phyloP scores from a whole-genome alignment of 148 eudicot genomes.

The Rhododendron vialii region DNA sequence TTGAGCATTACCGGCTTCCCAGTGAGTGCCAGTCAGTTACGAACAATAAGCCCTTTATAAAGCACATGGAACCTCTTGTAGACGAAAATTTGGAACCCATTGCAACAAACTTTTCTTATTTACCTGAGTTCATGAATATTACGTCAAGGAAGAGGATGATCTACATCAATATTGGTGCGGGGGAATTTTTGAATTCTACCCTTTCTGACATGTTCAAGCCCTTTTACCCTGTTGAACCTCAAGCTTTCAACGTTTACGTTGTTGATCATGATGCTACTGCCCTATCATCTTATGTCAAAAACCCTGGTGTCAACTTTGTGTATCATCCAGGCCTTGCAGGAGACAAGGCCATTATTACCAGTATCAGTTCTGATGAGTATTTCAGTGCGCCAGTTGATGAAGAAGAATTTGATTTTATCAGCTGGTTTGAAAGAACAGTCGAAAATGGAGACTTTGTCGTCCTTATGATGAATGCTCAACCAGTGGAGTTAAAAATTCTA shows the following conservation, averaged over 20 bases:
- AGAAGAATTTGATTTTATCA: conserved; percentile 59
- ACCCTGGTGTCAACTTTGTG: conserved; percentile 72
- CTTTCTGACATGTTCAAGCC: conserved; percentile 44
- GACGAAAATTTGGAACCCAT: conserved; percentile 15
- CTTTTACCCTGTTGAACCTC: conserved; percentile 43
- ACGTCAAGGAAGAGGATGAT: conserved; percentile 56
- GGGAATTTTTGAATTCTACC: conserved; percentile 47
- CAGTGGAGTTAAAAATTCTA: conserved; percentile 48
- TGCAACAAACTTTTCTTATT: conserved; percentile 30
- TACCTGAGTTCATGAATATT: conserved; percentile 48
- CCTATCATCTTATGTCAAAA: conserved; percentile 61
- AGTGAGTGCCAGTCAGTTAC: conserved; percentile 49
- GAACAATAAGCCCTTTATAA: conserved; percentile 47
- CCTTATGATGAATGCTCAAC: conserved; percentile 64
- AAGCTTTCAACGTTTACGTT: conserved; percentile 47
- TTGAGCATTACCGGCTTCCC: conserved; percentile 56
- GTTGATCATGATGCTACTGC: conserved; percentile 65
- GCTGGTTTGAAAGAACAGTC: conserved; percentile 70
- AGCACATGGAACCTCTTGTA: conserved; percentile 48
- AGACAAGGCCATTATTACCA: conserved; percentile 10
- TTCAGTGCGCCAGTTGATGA: conserved; percentile 39
- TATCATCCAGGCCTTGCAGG: conserved; percentile 67
- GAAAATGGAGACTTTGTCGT: conserved; percentile 63
- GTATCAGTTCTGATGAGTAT: conserved; percentile 23
- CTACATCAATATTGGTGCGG: conserved; percentile 63